These are phyloP conservation scores for Moniliella sp. DNA, from an alignment of 1,284 basidiomycete genomes.

Conservation along the genomic window DNA sequence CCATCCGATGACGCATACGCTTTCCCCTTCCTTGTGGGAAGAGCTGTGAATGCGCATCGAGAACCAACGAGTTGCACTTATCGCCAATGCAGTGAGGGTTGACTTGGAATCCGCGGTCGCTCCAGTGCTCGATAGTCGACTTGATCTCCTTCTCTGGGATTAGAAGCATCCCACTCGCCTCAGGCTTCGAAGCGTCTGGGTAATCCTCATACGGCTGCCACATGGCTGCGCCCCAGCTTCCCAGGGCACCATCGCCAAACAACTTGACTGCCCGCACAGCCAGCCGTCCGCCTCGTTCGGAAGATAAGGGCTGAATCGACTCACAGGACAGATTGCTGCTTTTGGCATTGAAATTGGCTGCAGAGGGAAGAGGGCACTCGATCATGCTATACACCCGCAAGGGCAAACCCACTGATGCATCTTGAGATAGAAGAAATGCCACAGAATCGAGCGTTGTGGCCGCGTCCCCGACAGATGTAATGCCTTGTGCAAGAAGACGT, in stretches of 20 bases:
- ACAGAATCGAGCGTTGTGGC: slow-evolving; percentile 9
- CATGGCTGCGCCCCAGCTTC: slow-evolving; percentile 72
- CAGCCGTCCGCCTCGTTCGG: too few species aligned
- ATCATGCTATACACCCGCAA: slow-evolving; percentile 16
- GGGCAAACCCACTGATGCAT: slow-evolving; percentile 5
- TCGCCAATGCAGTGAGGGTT: slow-evolving; percentile 72
- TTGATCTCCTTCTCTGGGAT: slow-evolving; percentile 8
- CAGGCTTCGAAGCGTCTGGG: slow-evolving; percentile 41
- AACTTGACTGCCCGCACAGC: slow-evolving; percentile 45
- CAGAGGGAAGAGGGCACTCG: slow-evolving; percentile 8
- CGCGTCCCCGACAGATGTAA: slow-evolving; percentile 31
- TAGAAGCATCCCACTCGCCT: slow-evolving; percentile 9
- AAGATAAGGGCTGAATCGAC: too few species aligned
- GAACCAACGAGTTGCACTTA: slow-evolving; percentile 55
- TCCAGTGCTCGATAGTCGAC: slow-evolving; percentile 9
- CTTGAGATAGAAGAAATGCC: slow-evolving; percentile 6
- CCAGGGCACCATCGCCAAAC: slow-evolving; percentile 62
- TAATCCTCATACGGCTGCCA: slow-evolving; percentile 58
- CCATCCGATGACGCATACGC: slow-evolving; percentile 50
- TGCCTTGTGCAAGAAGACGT: slow-evolving; percentile 48
- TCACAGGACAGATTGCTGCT: neutral
- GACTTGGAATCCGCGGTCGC: slow-evolving; percentile 20
- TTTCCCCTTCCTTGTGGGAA: slow-evolving; percentile 1
- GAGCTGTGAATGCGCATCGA: slow-evolving; percentile 35
- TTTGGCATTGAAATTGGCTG: neutral